These are phyloP conservation scores for Martiniozyma asiatica DNA, from an alignment of 1,139 yeast genomes.

Conservation along the genomic window DNA sequence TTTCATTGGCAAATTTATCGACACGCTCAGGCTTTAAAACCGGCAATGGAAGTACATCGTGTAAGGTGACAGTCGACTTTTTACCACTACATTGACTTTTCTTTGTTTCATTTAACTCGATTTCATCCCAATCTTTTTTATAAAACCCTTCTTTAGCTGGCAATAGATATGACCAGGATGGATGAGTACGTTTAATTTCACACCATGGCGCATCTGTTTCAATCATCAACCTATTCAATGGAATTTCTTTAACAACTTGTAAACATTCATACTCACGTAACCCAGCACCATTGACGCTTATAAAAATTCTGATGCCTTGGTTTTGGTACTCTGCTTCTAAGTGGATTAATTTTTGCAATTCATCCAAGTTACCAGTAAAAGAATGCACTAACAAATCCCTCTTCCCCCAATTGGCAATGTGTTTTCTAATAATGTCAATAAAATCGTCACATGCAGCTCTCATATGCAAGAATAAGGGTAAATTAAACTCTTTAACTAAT, in stretches of 20 bases:
- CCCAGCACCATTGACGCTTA: constrained; percentile 91
- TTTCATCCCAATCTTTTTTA: constrained; percentile 25
- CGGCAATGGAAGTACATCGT: constrained; percentile 48
- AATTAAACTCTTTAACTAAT: constrained; percentile 38
- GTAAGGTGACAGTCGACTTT: no score
- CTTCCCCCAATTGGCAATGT: constrained; percentile 27
- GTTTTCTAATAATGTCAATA: constrained; percentile 46
- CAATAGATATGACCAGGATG: constrained; percentile 47
- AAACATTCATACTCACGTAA: constrained; percentile 67
- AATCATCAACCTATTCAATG: constrained; percentile 56
- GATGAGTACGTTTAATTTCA: constrained; percentile 77
- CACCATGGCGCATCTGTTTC: constrained; percentile 99
- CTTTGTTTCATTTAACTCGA: constrained; percentile 6
- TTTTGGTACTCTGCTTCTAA: constrained; percentile 4
- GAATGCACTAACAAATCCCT: constrained; percentile 75
- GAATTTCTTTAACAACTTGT: constrained; percentile 52
- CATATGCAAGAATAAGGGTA: constrained; percentile 85
- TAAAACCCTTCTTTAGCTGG: constrained; percentile 44
- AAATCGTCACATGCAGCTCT: constrained; percentile 83
- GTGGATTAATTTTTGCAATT: constrained; percentile 37
- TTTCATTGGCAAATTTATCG: constrained; percentile 16
- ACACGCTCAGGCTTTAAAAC: constrained; percentile 55
- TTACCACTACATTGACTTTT: constrained; percentile 15
- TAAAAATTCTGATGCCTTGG: constrained; percentile 37
- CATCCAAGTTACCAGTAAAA: constrained; percentile 74